Base-by-base conservation (phyloP, 2,329 filamentous ascomycete species). In the Raffaelea ambrosiae region DNA sequence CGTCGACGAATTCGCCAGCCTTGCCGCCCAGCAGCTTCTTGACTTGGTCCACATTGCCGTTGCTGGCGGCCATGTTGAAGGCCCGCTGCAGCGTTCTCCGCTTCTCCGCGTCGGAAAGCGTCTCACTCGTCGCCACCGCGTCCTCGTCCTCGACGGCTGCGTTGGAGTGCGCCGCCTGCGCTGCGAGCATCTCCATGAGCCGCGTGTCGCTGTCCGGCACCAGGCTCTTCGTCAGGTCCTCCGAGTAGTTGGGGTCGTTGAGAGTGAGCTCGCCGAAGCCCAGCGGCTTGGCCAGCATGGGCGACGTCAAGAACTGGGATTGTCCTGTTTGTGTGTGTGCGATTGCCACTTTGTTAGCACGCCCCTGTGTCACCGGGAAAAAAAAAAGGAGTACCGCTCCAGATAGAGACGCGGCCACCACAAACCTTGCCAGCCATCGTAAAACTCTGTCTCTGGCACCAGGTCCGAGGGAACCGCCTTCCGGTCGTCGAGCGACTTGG, bases 341-440 rank as follows among this genome's bases (percentile, higher is more conserved):
- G 29, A 16, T 8, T 16, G 29, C 14, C 18, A 5, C 7, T 5
- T n/a, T 14, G 14, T 36, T 14, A 9, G 14, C 33, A n/a, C n/a
- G n/a, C n/a, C n/a, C n/a, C n/a, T n/a, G n/a, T 21, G 5, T 8
- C n/a, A n/a, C n/a, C n/a, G n/a, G n/a, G 46, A 20, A 36, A 47
- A 23, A 50, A 57, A 48, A 48, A 50, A 48, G 35, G 41, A 44
- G 43, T 38, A 29, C 10, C 7, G 22, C n/a, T 9, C 5, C n/a
- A 43, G 18, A 35, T 13, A 7, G 26, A 52, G 44, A 47, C 13
- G 35, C 20, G 44, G 48, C 3, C 9, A 2, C 36, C 14, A 69
- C 71, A 53, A 56, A 74, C 91, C 91, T 83, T 97, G 89, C 93
- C 93, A 98, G 57, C 88, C 93, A 76, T 98, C 93, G 65, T 97